Conservation (phyloP, 1,139 yeast species). For the Suhomyces taliae region DNA sequence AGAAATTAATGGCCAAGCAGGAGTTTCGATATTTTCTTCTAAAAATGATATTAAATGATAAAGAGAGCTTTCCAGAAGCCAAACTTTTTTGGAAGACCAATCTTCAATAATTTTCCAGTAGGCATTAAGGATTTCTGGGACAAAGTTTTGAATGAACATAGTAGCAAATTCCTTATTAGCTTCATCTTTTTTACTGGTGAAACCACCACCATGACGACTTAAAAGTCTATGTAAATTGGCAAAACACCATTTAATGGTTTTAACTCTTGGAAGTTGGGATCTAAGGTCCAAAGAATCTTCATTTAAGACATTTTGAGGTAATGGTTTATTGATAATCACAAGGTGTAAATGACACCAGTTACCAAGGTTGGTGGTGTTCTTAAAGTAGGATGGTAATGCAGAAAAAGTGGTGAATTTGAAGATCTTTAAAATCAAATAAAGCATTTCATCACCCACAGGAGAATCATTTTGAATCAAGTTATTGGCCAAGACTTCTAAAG, state of each 20-base stretch:
- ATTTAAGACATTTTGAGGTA: constrained; percentile 37
- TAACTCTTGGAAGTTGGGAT: constrained; percentile 48
- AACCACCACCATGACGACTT: constrained; percentile 55
- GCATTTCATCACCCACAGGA: constrained; percentile 50
- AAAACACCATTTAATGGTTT: constrained; percentile 72
- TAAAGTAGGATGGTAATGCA: constrained; percentile 59
- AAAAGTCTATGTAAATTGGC: constrained; percentile 64
- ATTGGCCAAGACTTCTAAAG: constrained; percentile 50
- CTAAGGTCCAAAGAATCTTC: constrained; percentile 38
- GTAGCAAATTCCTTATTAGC: constrained; percentile 42
- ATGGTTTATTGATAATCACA: constrained; percentile 46
- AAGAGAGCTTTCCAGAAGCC: constrained; percentile 61
- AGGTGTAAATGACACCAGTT: constrained; percentile 67
- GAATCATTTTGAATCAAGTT: constrained; percentile 32
- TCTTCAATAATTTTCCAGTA: constrained; percentile 60
- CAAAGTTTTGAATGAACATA: constrained; percentile 50
- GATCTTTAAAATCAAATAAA: constrained; percentile 61
- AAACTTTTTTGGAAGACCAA: constrained; percentile 57
- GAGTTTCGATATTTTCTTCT: constrained; percentile 58
- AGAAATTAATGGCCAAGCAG: constrained; percentile 53
- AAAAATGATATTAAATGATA: constrained; percentile 64
- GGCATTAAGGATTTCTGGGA: constrained; percentile 59
- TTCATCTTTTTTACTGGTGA: constrained; percentile 39
- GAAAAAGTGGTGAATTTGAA: constrained; percentile 63
- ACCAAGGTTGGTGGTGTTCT: constrained; percentile 50